phyloP scores from a whole-genome alignment of 2,329 filamentous ascomycete species.

The Trichoderma atroviride region DNA sequence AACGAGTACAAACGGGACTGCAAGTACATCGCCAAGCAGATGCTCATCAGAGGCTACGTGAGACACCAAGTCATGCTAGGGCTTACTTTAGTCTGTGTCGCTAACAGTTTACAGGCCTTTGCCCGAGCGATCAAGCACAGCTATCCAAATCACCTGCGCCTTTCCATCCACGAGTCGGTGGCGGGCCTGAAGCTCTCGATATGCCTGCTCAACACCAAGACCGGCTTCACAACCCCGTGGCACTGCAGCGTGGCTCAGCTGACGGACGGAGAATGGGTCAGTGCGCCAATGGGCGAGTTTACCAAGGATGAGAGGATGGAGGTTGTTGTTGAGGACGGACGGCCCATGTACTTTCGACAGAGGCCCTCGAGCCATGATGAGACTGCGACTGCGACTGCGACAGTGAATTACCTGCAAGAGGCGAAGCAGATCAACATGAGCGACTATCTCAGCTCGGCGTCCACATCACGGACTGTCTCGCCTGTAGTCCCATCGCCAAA shows the following conservation, averaged over 20 bases:
- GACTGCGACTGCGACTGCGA: background rate
- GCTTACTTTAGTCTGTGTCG: background rate
- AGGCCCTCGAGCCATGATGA: background rate
- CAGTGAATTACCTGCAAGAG: background rate
- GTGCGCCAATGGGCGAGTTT: slow-evolving; percentile 34
- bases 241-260: slow-evolving; percentile 35
- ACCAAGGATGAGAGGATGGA: slow-evolving; percentile 31
- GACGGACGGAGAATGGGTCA: slow-evolving; percentile 31
- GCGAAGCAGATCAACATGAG: slow-evolving; percentile 12
- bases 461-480: background rate
- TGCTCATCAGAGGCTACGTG: slow-evolving; percentile 38
- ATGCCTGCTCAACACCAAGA: slow-evolving; percentile 37
- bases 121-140: slow-evolving; percentile 34
- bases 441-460: background rate
- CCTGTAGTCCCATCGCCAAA: background rate
- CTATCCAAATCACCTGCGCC: slow-evolving; percentile 36
- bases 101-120: slow-evolving; percentile 33
- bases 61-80: slow-evolving; percentile 3
- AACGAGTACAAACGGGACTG: slow-evolving; percentile 35
- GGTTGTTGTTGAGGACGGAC: slow-evolving; percentile 32
- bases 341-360: slow-evolving; percentile 29
- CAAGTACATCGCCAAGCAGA: slow-evolving; percentile 38
- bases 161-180: slow-evolving; percentile 38
- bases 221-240: slow-evolving; percentile 39
- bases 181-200: slow-evolving; percentile 37